These are phyloP conservation scores for Heliosperma pusillum DNA, from an alignment of 148 eudicot genomes.

Conservation along the genomic window DNA sequence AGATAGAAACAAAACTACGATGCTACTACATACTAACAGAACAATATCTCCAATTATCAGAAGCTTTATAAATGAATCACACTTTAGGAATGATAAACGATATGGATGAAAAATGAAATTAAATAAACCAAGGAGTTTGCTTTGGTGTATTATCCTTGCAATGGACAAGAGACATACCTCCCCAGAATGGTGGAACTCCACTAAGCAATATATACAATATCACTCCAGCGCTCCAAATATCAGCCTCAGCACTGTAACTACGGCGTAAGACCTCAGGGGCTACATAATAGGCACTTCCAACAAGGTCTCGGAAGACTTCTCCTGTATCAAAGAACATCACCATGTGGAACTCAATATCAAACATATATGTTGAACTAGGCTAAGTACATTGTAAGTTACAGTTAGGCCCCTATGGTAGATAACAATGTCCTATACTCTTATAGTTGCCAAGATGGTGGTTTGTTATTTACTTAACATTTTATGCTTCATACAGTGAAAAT, in stretches of 20 bases:
- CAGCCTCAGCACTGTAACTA: constrained; percentile 82
- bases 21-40: neutral
- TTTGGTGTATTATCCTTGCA: neutral
- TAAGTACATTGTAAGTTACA: neutral
- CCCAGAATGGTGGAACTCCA: constrained; percentile 98
- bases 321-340: constrained; percentile 44
- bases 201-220: constrained; percentile 89
- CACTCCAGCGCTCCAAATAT: constrained; percentile 98
- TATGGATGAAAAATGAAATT: neutral
- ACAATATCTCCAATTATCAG: neutral
- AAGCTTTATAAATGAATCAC: neutral
- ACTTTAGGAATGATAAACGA: neutral
- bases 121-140: neutral
- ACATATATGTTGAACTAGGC: neutral
- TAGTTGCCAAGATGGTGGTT: neutral
- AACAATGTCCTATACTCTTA: neutral
- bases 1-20: neutral
- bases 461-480: too few species aligned
- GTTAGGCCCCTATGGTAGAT: neutral
- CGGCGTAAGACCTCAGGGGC: constrained; percentile 96
- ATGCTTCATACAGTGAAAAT: too few species aligned
- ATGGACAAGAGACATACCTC: constrained; percentile 47
- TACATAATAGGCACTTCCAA: constrained; percentile 98
- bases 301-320: constrained; percentile 80
- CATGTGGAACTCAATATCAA: neutral